phyloP scores from a whole-genome alignment of 108 stramenopile genomes.

The Cyclostephanos tholiformis region DNA sequence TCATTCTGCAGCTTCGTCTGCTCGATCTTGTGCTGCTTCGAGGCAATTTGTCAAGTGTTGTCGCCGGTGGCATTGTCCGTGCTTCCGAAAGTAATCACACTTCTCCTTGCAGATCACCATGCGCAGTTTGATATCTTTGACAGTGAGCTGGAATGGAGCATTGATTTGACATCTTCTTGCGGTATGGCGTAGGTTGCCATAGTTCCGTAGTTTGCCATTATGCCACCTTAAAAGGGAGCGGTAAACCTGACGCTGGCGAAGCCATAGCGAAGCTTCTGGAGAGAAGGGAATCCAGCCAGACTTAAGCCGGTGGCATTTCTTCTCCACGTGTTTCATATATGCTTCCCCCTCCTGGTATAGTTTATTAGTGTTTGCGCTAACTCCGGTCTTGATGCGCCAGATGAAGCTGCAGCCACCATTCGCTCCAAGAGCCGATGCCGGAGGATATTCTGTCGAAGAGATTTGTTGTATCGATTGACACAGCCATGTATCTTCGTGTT shows the following conservation, averaged over 20 bases:
- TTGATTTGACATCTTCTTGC: constrained; percentile 10
- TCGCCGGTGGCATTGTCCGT: constrained; percentile 14
- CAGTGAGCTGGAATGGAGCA: background rate
- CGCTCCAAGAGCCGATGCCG: constrained; percentile 10
- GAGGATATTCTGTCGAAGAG: constrained; percentile 2
- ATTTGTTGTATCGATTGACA: constrained; percentile 6
- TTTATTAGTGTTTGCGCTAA: background rate
- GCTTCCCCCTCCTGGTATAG: background rate
- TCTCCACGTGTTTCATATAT: constrained; percentile 22
- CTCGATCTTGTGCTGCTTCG: constrained; percentile 4
- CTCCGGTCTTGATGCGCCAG: background rate
- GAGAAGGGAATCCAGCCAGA: constrained; percentile 26
- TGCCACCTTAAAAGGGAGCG: constrained; percentile 5
- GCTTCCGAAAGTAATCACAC: constrained; percentile 17
- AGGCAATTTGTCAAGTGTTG: constrained; percentile 9
- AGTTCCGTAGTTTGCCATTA: constrained; percentile 11
- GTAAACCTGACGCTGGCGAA: constrained; percentile 19
- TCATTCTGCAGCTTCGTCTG: constrained; percentile 3
- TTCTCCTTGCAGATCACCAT: constrained; percentile 15
- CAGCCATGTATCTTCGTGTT: background rate
- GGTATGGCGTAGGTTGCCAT: constrained; percentile 15
- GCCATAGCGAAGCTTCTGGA: constrained; percentile 18
- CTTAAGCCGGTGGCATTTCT: constrained; percentile 25
- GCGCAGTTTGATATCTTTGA: background rate
- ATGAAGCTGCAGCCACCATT: background rate